Evolutionary conservation across 2,329 filamentous ascomycete species (phyloP).

Genomic region (Colletotrichum godetiae): DNA sequence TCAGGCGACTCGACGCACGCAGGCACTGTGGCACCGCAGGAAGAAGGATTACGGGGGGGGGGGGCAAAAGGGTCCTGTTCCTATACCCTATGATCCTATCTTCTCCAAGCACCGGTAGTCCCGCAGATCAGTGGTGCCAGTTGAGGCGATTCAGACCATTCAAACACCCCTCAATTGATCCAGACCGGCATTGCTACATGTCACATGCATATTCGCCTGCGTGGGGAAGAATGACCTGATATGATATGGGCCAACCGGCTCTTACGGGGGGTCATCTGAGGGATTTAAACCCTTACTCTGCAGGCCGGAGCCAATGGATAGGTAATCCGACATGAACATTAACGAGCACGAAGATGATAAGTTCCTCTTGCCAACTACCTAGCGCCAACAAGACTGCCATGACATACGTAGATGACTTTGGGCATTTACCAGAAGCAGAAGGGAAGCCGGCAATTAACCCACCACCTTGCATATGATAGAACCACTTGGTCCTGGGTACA

Average conservation of each 20-base stretch:
- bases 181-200: background rate
- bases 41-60: background rate
- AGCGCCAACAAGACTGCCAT: background rate
- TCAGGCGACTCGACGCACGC: background rate
- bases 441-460: background rate
- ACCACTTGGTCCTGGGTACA: slow-evolving; percentile 2
- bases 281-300: slow-evolving; percentile 10
- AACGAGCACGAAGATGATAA: background rate
- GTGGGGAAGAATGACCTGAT: background rate
- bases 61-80: background rate
- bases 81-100: background rate
- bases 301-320: background rate
- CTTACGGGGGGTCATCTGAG: slow-evolving; percentile 17
- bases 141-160: background rate
- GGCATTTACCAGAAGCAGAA: slow-evolving; percentile 8
- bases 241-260: background rate
- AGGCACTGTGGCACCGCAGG: background rate
- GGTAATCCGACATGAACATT: background rate
- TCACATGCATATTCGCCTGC: background rate
- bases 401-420: background rate
- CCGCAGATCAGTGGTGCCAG: background rate
- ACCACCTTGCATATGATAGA: background rate
- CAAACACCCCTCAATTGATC: too few relatives aligned
- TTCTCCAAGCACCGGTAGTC: background rate
- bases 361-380: background rate